Evolutionary conservation across 352 stramenopile species (phyloP), one percentile per base, ranked within the genome.

Genomic region (Pythium brassicae): DNA sequence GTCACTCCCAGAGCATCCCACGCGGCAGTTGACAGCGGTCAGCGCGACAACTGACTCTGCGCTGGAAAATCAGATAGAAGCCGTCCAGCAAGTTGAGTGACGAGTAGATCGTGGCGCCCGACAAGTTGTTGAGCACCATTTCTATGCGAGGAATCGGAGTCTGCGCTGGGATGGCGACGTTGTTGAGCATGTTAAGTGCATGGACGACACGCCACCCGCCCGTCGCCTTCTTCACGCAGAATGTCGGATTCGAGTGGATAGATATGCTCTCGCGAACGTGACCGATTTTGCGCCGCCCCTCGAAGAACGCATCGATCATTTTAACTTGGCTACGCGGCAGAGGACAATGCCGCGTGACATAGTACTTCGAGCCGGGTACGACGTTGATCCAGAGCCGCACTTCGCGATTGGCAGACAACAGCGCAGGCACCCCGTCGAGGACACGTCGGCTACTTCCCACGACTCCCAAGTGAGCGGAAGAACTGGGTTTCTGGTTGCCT

Each of bases 171-270:
- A 76, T 58, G 0, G 61, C 74, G 1, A 35, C 58, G 2, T 49
- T 47, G 39, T 78, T 78, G 1, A 73, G 50, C 40, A 66, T 75
- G 54, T 74, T 74, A 48, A 62, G 69, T 1, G 57, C 61, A 29
- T 76, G 66, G 19, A 78, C 58, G 37, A 74, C 71, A 5, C 57
- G 40, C 60, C 66, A 75, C 0, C 42, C 39, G 1, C 57, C 50
- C 1, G 35, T 72, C 2, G 65, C 47, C 46, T 70, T 72, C 54
- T 69, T 63, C 0, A 75, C 34, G 22, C 67, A 75, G 46, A 72
- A 70, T 0, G 55, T 75, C 0, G 48, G 57, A 20, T 34, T 68
- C 0, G 46, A 63, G 44, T 70, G 61, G 2, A 61, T 58, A 0
- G 63, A 76, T 15, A 37, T 61, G 0, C 32, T 59, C 25, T 66